Base-by-base conservation (phyloP, 1,284 basidiomycete species). In the Takashimella koratensis region DNA sequence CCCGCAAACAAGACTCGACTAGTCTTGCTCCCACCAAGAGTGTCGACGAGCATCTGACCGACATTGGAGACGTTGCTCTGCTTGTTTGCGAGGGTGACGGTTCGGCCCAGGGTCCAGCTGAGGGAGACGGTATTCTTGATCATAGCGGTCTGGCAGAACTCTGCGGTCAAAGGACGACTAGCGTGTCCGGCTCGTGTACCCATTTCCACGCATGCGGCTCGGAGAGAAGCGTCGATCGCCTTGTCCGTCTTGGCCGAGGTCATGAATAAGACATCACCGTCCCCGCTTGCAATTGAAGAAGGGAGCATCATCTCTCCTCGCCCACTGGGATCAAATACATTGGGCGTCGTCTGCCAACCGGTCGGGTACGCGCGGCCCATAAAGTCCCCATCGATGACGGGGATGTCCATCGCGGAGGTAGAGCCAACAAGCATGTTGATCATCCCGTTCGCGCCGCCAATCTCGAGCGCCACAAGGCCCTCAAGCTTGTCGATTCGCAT, bases 391-490 rank as follows among this genome's bases (percentile, higher is more conserved):
- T 81, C 79, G 26, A 80, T 57, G 4, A 77, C 70, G n/a, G 78
- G 78, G 23, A 77, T 54, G 48, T 72, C 65, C 21, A 73, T 53
- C 36, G 60, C 42, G 5, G 26, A 27, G 24, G 45, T 54, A 5
- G 75, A 70, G 3, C 80, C 79, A 43, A 79, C 73, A 21, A 81
- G 71, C 66, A 82, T 76, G 21, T 79, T 77, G 68, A 82, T 76
- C 59, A 84, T 77, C 26, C 83, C 83, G 60, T 84, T 84, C 12
- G 78, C 79, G 8, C 83, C 83, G 13, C 83, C 83, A 45, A 84
- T 65, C 54, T 66, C 63, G 4, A 67, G 49, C 0, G 63, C 62
- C 1, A 52, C 53, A 5, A 67, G 53, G 1, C 30, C 30, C 16
- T 36, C 10, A 36, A 57, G 12, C 2, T 58, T 55, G n/a, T 52